Conservation (phyloP, 1,139 yeast genomes). For the Debaryomyces nepalensis region DNA sequence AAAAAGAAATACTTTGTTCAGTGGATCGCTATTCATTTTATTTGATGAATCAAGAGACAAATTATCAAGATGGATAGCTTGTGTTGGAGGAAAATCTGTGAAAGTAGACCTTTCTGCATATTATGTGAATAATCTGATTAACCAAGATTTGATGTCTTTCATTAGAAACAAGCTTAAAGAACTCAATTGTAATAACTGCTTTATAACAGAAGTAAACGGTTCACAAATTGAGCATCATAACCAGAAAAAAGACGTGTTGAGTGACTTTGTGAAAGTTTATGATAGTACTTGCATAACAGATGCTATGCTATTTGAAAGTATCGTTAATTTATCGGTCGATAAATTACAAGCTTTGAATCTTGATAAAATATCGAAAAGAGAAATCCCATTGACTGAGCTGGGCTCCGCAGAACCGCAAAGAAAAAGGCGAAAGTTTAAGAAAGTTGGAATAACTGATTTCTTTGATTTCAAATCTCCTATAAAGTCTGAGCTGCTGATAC, state of each 20-base stretch:
- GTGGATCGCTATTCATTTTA: slow-evolving; percentile 17
- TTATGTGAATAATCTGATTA: slow-evolving; percentile 5
- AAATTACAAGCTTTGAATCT: slow-evolving; percentile 15
- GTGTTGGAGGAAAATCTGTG: slow-evolving; percentile 21
- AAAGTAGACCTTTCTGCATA: slow-evolving; percentile 6
- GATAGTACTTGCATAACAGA: slow-evolving; percentile 11
- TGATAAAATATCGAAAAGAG: slow-evolving; percentile 11
- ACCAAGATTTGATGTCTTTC: slow-evolving; percentile 1
- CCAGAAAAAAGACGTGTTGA: neutral
- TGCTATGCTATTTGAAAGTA: slow-evolving; percentile 16
- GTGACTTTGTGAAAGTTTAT: slow-evolving; percentile 1
- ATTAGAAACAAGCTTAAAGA: neutral
- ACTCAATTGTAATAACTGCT: neutral
- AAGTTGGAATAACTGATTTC: slow-evolving; percentile 38
- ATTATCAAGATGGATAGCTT: slow-evolving; percentile 21
- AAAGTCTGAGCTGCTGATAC: neutral
- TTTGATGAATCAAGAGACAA: slow-evolving; percentile 15
- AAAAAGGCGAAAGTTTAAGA: slow-evolving; percentile 38
- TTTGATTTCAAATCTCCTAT: slow-evolving; percentile 28
- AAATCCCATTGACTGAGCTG: slow-evolving; percentile 13
- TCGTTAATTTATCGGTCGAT: slow-evolving; percentile 13
- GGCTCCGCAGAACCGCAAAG: slow-evolving; percentile 18
- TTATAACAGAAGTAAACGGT: neutral
- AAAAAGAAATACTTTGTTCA: slow-evolving; percentile 21
- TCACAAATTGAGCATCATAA: neutral